Base-by-base conservation (phyloP, 2,329 filamentous ascomycete species). In the Aspergillus tanneri region DNA sequence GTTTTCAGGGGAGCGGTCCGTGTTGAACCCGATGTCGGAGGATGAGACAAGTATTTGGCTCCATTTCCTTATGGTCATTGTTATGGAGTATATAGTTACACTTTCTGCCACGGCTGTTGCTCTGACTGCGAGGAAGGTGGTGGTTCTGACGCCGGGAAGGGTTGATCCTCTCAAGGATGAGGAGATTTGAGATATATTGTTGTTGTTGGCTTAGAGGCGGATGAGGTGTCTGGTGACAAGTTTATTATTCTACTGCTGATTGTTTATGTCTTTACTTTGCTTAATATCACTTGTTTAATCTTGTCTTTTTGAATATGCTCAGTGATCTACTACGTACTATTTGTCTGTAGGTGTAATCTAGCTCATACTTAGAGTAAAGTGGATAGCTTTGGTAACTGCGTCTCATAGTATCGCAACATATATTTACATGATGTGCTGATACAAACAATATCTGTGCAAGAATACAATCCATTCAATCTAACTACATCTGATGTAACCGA, bases 1-100 rank as follows among this genome's bases (percentile, higher is more conserved):
- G 36, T 54, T 50, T 35, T 54, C 52, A 5, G 49, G 49, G 12
- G 52, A 41, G 11, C 12, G 19, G n/a, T 45, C 44, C 11, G 52
- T 54, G 49, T 39, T 54, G 22, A 43, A 46, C 9, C 45, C 50
- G 4, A 46, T 53, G 49, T 19, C 49, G 9, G 38, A 24, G 4
- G 40, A 49, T 28, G 41, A 52, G 12, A 54, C 45, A 14, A 30
- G 30, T n/a, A 27, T 53, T 23, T 54, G 52, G 52, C 27, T 54
- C 10, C 49, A 54, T 53, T 54, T 54, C 11, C 28, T 54, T 21
- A 54, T 54, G 52, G 52, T 54, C 22, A 43, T 54, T 49, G 42
- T 54, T 16, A 54, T 54, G 52, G 52, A 54, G 24, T 54, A 54
- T 52, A 41, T 53, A 12, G 49, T 39, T 14, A 43, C 43, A 8